Conservation (phyloP, 2,329 filamentous ascomycete species). For the Phyllosticta citriasiana region DNA sequence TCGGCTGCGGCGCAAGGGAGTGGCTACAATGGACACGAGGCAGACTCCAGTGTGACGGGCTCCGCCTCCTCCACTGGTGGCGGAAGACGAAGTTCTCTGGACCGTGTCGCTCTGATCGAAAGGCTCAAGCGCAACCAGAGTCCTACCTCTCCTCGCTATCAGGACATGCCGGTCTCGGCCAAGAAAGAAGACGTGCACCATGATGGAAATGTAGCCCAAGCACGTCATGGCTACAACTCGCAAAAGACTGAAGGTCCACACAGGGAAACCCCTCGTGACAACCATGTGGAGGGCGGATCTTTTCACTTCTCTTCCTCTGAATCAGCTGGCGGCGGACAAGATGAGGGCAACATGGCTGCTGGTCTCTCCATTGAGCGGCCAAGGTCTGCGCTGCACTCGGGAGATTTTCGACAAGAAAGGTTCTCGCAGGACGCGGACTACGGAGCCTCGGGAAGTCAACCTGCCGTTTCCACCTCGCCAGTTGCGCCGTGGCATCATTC, state of each 20-base stretch:
- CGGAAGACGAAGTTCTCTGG: slow-evolving; percentile 21
- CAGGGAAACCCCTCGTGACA: neutral
- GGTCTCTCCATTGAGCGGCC: slow-evolving; percentile 64
- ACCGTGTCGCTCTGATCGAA: slow-evolving; percentile 73
- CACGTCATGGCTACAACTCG: neutral
- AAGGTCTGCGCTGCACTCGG: slow-evolving; percentile 58
- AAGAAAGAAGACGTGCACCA: neutral
- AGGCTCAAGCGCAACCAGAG: slow-evolving; percentile 66
- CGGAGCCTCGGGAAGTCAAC: slow-evolving; percentile 13
- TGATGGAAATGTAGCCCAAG: neutral
- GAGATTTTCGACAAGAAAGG: slow-evolving; percentile 48
- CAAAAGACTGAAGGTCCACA: neutral
- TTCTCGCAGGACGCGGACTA: slow-evolving; percentile 16
- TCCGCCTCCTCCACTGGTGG: neutral
- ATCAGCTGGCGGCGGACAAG: neutral
- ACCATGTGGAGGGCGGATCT: neutral
- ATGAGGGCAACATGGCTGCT: slow-evolving; percentile 18
- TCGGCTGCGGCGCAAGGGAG: neutral
- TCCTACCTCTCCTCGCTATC: slow-evolving; percentile 61
- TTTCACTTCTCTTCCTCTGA: neutral
- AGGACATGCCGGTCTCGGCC: slow-evolving; percentile 36
- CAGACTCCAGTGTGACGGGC: neutral
- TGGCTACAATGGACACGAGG: neutral
- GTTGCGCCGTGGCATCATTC: slow-evolving; percentile 47
- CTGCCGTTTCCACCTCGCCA: slow-evolving; percentile 39